Percentiles rank a stretch among this genome's conserved stretches.
These are phyloP conservation scores for Hysterangium stoloniferum DNA, from an alignment of 768 basidiomycete species.

Conservation along the genomic window DNA sequence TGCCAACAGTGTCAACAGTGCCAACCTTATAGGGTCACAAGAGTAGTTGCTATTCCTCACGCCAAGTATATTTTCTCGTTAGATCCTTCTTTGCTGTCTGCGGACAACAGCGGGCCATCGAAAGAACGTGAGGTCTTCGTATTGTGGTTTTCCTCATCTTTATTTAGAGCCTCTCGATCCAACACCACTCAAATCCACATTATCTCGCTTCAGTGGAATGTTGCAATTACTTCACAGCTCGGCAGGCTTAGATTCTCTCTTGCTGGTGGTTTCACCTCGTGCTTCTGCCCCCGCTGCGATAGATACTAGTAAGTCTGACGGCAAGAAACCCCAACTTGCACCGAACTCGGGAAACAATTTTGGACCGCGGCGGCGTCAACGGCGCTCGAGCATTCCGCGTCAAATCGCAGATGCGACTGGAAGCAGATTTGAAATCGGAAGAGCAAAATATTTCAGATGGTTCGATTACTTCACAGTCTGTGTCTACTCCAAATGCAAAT, in stretches of 20 bases:
- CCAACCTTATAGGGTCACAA: neutral
- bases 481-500: no score
- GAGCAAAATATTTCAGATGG: neutral
- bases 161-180: no score
- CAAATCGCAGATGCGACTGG: slow-evolving; percentile 6
- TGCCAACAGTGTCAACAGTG: neutral
- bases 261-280: slow-evolving; percentile 52
- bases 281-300: neutral
- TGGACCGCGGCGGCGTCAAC: slow-evolving; percentile 56
- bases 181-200: no score
- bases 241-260: slow-evolving; percentile 51
- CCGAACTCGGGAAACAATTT: slow-evolving; percentile 51
- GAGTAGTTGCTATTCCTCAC: neutral
- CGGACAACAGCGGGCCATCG: neutral
- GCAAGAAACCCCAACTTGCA: no score
- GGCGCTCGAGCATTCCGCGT: slow-evolving; percentile 52
- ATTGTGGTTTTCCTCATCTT: no score
- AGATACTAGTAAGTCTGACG: no score
- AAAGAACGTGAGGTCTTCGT: no score
- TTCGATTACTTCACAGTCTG: neutral
- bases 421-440: neutral
- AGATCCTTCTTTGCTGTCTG: neutral
- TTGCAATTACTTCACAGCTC: slow-evolving; percentile 46
- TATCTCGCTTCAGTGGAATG: slow-evolving; percentile 18
- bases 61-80: neutral